A percentile compares a stretch with the other conserved stretches of the same genome.
phyloP scores from a whole-genome alignment of 345 rosid genomes.

The Bruguiera sexangula region DNA sequence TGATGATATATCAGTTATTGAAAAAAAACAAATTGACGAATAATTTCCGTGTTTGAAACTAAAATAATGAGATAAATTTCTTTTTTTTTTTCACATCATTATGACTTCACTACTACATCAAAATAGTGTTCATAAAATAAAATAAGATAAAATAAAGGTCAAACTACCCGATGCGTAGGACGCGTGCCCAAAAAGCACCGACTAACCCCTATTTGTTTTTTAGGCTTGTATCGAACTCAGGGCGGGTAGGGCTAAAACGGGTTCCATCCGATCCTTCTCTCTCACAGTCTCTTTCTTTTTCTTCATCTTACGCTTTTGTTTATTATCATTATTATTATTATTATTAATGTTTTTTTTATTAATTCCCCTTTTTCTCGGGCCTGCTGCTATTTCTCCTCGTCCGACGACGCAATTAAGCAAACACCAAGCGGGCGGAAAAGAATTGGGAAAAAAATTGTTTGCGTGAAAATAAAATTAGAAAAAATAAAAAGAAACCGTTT shows the following conservation, averaged over 20 bases:
- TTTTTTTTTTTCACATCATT: too few relatives aligned
- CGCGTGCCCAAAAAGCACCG: neutral
- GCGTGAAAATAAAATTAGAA: neutral
- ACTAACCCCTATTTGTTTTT: neutral
- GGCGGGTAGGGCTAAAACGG: neutral
- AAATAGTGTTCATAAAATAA: too few relatives aligned
- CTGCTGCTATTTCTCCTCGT: neutral
- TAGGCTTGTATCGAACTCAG: too few relatives aligned
- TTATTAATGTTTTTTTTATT: neutral
- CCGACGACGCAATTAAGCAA: conserved; percentile 8
- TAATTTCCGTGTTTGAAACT: too few relatives aligned
- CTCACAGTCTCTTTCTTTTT: neutral
- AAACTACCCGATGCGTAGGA: neutral
- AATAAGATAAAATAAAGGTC: too few relatives aligned
- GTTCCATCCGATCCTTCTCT: neutral
- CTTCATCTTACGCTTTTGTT: neutral
- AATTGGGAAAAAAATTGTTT: neutral
- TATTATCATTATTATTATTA: neutral
- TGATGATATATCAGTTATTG: too few relatives aligned
- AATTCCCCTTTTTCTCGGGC: too few relatives aligned
- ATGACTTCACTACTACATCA: too few relatives aligned
- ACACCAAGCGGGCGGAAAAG: too few relatives aligned
- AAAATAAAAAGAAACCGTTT: neutral
- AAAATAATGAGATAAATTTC: too few relatives aligned
- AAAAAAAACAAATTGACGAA: too few relatives aligned